Percentiles rank a stretch among this genome's conserved stretches.
These are phyloP conservation scores for Lepraria neglecta DNA, from an alignment of 495 filamentous ascomycete genomes.

Conservation along the genomic window DNA sequence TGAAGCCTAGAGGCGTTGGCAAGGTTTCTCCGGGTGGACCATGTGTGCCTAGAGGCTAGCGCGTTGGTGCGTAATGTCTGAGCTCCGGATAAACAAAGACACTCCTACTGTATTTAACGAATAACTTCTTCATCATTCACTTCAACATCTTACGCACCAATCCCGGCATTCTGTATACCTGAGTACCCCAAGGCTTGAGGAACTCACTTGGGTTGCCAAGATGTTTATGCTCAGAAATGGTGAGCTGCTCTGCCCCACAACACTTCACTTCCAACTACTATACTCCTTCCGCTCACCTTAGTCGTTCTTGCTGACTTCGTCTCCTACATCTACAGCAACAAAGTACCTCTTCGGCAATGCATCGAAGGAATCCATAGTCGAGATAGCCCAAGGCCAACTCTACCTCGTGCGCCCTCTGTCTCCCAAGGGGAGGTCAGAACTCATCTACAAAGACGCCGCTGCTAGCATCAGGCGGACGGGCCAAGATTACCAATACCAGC, in stretches of 20 bases:
- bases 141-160: neutral
- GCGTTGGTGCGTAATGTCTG: neutral
- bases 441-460: slow-evolving; percentile 96
- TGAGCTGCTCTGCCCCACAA: slow-evolving; percentile 38
- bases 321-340: slow-evolving; percentile 52
- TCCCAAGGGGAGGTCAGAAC: slow-evolving; percentile 93
- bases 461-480: slow-evolving; percentile 86
- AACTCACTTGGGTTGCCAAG: slow-evolving; percentile 8
- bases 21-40: no score
- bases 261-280: slow-evolving; percentile 15
- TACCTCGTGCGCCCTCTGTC: slow-evolving; percentile 94
- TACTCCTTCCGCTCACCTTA: neutral
- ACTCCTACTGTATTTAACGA: neutral
- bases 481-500: slow-evolving; percentile 92
- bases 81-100: slow-evolving; percentile 4
- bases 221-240: slow-evolving; percentile 74
- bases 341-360: slow-evolving; percentile 89
- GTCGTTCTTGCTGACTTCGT: slow-evolving; percentile 32
- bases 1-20: no score
- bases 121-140: neutral
- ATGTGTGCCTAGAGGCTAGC: neutral
- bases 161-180: neutral
- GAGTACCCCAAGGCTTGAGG: neutral
- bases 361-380: slow-evolving; percentile 88
- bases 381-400: slow-evolving; percentile 90